Base-by-base conservation (phyloP, 2,329 filamentous ascomycete genomes). In the Rachicladosporium sp. region DNA sequence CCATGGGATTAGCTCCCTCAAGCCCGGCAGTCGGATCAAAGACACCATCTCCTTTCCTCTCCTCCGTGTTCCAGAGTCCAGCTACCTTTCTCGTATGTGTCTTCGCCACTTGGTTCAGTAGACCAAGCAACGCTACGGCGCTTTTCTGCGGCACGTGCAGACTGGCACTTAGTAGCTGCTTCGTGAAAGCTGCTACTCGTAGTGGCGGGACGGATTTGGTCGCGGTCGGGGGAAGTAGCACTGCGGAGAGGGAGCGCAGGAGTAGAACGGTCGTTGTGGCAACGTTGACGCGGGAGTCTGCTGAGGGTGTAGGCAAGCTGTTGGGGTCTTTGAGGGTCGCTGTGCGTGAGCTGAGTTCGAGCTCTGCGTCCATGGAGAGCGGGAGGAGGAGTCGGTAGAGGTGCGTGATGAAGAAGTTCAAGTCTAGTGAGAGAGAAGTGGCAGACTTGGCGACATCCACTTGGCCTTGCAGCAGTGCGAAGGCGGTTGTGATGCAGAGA, bases 401-500 rank as follows among this genome's bases (percentile, higher is more conserved):
- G 61, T 95, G 84, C 10, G 82, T 85, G 52, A 86, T 88, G 71
- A 98, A 98, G 71, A 88, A 95, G 52, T 82, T 86, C 30, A 98
- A 76, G 59, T 98, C 93, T 36, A 98, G 78, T 54, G 88, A 83
- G 4, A 96, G 73, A 33, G 80, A 72, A 33, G 79, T 74, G 42
- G 86, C 82, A 36, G 86, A 82, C 63, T 87, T 89, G 64, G 83
- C 80, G 10, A 80, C 86, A 54, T 95, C 89, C 15, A 46, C 43
- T 65, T 98, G 91, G 36, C 91, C 89, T 47, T 91, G 84, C 31
- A 98, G 78, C 5, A 98, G 78, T n/a, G 89, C 87, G 56, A 93
- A 96, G 19, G 93, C 91, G 1, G 91, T 98, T 53, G 93, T 87
- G 42, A 88, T 93, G 66, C 89, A 95, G 41, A 98, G 81, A 4